Evolutionary conservation across 257 asterid genomes (phyloP).

Genomic region (Ophiorrhiza pumila): DNA sequence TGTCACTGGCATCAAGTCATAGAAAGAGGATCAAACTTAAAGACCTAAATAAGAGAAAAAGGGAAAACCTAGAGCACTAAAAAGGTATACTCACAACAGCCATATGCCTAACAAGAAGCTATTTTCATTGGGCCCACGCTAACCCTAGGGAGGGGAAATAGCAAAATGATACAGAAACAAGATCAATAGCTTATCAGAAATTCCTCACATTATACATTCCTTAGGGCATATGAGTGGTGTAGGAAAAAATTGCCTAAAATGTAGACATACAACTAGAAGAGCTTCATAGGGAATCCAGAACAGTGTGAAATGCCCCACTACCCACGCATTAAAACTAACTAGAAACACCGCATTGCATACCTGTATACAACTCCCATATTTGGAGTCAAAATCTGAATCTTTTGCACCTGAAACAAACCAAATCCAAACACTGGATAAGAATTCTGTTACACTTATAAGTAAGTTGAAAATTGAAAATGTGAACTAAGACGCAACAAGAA

Average conservation of each 20-base stretch:
- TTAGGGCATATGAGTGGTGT: not conserved
- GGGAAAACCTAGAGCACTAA: not conserved
- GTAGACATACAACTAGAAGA: not conserved
- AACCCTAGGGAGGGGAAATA: not conserved
- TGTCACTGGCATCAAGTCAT: not conserved
- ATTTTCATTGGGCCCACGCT: not conserved
- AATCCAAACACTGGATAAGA: slow-evolving; percentile 8
- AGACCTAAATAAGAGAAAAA: not conserved
- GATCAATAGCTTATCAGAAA: not conserved
- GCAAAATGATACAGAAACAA: not conserved
- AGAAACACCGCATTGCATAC: slow-evolving; percentile 28
- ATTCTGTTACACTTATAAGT: not conserved
- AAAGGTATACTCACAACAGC: not conserved
- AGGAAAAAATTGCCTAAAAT: not conserved
- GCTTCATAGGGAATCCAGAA: not conserved
- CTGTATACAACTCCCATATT: slow-evolving; percentile 98
- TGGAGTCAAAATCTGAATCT: slow-evolving; percentile 92
- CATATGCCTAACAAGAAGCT: not conserved
- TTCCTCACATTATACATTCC: not conserved
- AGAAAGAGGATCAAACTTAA: not conserved
- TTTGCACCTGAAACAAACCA: slow-evolving; percentile 68
- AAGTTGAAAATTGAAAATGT: not conserved
- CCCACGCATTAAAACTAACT: not conserved
- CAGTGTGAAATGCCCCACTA: not conserved
- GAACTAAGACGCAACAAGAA: not conserved